These are phyloP conservation scores for Cyberlindnera lachancei DNA, from an alignment of 805 yeast genomes.

Conservation along the genomic window DNA sequence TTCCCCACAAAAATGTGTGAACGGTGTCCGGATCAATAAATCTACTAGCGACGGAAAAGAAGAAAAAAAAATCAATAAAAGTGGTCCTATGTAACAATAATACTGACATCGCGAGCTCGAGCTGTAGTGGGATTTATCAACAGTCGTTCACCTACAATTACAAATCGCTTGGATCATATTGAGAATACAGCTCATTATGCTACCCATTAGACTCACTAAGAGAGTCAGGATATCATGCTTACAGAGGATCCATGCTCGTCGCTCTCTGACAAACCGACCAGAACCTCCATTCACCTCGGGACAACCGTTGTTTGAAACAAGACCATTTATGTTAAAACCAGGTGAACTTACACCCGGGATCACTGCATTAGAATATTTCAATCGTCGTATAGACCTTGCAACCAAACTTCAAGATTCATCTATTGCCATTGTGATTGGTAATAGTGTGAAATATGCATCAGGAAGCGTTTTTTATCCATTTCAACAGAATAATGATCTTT, in stretches of 20 bases:
- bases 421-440: conserved; percentile 69
- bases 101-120: too few relatives aligned
- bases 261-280: conserved; percentile 10
- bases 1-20: conserved; percentile 1
- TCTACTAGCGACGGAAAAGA: too few relatives aligned
- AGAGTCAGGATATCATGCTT: background rate
- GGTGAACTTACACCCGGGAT: conserved; percentile 91
- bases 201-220: background rate
- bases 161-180: too few relatives aligned
- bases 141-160: too few relatives aligned
- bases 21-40: background rate
- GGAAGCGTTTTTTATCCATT: conserved; percentile 89
- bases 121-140: too few relatives aligned
- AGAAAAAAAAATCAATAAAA: too few relatives aligned
- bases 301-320: conserved; percentile 80
- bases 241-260: conserved; percentile 1
- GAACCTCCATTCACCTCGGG: conserved; percentile 45
- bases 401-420: conserved; percentile 52
- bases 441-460: conserved; percentile 67
- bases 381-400: conserved; percentile 58
- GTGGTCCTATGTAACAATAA: too few relatives aligned
- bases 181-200: too few relatives aligned
- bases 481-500: conserved; percentile 87
- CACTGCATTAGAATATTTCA: conserved; percentile 71
- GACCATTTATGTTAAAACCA: conserved; percentile 63